Evolutionary conservation across 2,329 filamentous ascomycete genomes (phyloP).

Genomic region (Rhytidhysteron rufulum): DNA sequence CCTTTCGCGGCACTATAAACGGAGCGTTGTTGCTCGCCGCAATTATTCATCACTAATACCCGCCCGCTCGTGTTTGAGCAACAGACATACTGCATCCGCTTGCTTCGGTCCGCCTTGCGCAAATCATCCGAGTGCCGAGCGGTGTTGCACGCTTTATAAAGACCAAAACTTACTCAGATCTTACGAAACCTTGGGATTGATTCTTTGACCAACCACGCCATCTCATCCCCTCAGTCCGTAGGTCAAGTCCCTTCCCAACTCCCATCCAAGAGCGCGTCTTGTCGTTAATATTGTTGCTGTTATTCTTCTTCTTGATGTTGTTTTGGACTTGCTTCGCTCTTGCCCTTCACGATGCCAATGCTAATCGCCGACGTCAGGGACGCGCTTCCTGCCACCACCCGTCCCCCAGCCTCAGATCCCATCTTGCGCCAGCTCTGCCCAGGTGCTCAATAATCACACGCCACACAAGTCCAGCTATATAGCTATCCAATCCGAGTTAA

Average conservation of each 20-base stretch:
- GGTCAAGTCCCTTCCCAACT: background rate
- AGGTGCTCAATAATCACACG: constrained; percentile 13
- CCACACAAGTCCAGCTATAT: constrained; percentile 3
- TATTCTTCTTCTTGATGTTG: too few relatives aligned
- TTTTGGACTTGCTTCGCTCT: background rate
- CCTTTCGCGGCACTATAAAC: too few relatives aligned
- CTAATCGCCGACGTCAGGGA: constrained; percentile 12
- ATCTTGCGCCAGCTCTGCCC: constrained; percentile 1
- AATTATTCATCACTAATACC: constrained; percentile 3
- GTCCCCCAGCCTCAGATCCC: background rate
- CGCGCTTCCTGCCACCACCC: background rate
- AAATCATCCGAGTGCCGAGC: constrained; percentile 8
- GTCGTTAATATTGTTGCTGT: too few relatives aligned
- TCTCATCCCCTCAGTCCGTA: background rate
- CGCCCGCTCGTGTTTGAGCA: too few relatives aligned
- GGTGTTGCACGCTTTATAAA: too few relatives aligned
- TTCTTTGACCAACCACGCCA: constrained; percentile 1
- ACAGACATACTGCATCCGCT: too few relatives aligned
- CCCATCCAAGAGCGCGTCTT: too few relatives aligned
- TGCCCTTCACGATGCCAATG: constrained; percentile 8
- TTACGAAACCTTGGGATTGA: too few relatives aligned
- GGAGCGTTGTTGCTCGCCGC: too few relatives aligned
- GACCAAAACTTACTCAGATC: constrained; percentile 16
- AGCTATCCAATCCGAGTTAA: background rate
- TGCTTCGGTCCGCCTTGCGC: background rate